A percentile compares a stretch with the other conserved stretches of the same genome.
Conservation (phyloP, 768 basidiomycete species). For the Punctularia strigosozonata region DNA sequence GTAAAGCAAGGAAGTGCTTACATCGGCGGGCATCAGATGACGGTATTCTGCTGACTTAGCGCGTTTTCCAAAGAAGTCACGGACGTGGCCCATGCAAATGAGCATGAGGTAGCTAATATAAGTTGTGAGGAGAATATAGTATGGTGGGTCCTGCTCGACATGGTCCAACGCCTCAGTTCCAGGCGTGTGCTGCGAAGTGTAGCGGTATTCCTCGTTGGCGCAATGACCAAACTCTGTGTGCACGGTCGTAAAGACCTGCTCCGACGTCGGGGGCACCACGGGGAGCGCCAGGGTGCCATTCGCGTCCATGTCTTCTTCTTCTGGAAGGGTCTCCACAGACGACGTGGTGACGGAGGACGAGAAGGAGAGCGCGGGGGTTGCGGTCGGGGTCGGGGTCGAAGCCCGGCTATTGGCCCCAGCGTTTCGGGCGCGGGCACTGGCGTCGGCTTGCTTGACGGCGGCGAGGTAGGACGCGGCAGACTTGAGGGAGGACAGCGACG, state of each 20-base stretch:
- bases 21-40: constrained; percentile 76
- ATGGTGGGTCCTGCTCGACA: constrained; percentile 77
- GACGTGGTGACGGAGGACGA: constrained; percentile 62
- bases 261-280: constrained; percentile 62
- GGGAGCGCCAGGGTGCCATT: constrained; percentile 56
- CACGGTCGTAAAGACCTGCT: constrained; percentile 64
- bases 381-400: constrained; percentile 33
- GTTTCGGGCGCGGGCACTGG: constrained; percentile 41
- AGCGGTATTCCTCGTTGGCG: constrained; percentile 62
- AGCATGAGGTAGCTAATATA: constrained; percentile 92
- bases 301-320: constrained; percentile 28
- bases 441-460: constrained; percentile 54
- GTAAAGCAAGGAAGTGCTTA: constrained; percentile 29
- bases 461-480: constrained; percentile 51
- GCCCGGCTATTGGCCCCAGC: constrained; percentile 47
- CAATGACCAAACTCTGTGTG: constrained; percentile 94
- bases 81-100: constrained; percentile 82
- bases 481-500: constrained; percentile 26
- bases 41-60: constrained; percentile 56
- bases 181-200: constrained; percentile 47
- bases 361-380: constrained; percentile 62
- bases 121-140: constrained; percentile 84
- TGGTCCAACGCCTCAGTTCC: constrained; percentile 37
- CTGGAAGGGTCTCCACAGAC: constrained; percentile 57
- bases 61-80: constrained; percentile 91